Percentiles rank a stretch among this genome's conserved stretches.
phyloP scores from a whole-genome alignment of 441 rosid genomes.

The Aleurites moluccanus region DNA sequence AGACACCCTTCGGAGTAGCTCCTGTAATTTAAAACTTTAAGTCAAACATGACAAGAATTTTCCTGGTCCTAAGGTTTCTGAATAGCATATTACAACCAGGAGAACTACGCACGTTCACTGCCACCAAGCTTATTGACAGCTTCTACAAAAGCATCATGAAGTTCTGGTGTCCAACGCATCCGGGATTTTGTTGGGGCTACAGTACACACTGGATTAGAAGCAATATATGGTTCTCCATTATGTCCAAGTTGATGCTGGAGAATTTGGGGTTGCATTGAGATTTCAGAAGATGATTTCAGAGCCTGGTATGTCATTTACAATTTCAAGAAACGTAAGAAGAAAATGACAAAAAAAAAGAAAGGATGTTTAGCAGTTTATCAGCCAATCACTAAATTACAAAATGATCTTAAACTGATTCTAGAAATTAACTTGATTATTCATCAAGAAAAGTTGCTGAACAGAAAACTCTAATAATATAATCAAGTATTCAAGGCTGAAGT shows the following conservation, averaged over 20 bases:
- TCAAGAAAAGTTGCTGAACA: not conserved
- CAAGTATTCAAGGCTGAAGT: not conserved
- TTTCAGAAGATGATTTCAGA: constrained; percentile 34
- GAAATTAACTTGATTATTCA: not conserved
- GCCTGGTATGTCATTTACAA: constrained; percentile 32
- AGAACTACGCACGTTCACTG: constrained; percentile 63
- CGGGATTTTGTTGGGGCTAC: constrained; percentile 54
- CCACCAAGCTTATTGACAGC: constrained; percentile 93
- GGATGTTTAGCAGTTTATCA: not conserved
- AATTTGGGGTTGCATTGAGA: constrained; percentile 31
- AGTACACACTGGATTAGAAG: constrained; percentile 37
- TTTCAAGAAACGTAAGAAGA: not conserved
- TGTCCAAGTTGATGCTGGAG: constrained; percentile 42
- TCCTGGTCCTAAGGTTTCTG: constrained; percentile 1
- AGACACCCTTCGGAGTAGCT: constrained; percentile 88
- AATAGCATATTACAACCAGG: constrained; percentile 13
- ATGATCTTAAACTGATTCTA: not conserved
- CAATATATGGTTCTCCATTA: constrained; percentile 35
- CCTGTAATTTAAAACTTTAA: constrained; percentile 46
- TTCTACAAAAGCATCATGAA: constrained; percentile 86
- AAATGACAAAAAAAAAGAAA: not conserved
- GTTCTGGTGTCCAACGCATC: constrained; percentile 97
- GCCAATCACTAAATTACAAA: not conserved
- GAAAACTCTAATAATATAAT: not conserved
- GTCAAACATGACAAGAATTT: constrained; percentile 21